phyloP scores from a whole-genome alignment of 352 stramenopile genomes.

The Globisporangium nodosum region DNA sequence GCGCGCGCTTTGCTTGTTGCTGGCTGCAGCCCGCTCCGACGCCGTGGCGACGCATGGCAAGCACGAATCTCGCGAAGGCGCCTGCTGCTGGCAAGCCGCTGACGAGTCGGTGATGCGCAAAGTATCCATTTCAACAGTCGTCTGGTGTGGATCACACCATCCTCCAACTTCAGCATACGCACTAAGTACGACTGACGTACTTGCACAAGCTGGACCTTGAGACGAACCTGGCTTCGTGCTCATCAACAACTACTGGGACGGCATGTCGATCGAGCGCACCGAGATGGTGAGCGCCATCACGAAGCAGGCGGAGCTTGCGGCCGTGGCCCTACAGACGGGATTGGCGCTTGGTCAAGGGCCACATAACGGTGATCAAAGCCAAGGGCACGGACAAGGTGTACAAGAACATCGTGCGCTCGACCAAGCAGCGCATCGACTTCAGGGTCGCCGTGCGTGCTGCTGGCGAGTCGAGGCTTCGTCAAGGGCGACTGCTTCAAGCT shows the following conservation, averaged over 20 bases:
- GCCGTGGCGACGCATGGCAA: background rate
- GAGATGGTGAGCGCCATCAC: slow-evolving; percentile 93
- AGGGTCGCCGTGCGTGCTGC: slow-evolving; percentile 91
- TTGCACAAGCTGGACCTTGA: slow-evolving; percentile 95
- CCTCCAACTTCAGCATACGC: too few species aligned
- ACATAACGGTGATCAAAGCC: slow-evolving; percentile 94
- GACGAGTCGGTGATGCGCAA: too few species aligned
- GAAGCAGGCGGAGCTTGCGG: slow-evolving; percentile 93
- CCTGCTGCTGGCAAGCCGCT: too few species aligned
- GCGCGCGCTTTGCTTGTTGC: background rate
- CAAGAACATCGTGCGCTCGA: slow-evolving; percentile 93
- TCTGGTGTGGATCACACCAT: too few species aligned
- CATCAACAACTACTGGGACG: slow-evolving; percentile 96
- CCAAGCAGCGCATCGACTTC: slow-evolving; percentile 96
- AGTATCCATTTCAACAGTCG: too few species aligned
- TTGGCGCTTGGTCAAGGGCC: slow-evolving; percentile 95
- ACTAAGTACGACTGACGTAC: too few species aligned
- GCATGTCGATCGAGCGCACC: slow-evolving; percentile 95
- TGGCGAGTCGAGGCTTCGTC: slow-evolving; percentile 95
- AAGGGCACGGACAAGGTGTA: slow-evolving; percentile 96
- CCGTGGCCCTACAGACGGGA: slow-evolving; percentile 95
- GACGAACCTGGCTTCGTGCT: slow-evolving; percentile 95
- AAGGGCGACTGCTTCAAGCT: slow-evolving; percentile 99
- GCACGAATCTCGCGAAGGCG: too few species aligned
- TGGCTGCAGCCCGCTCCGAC: background rate